A percentile compares a stretch with the other conserved stretches of the same genome.
These are phyloP conservation scores for Crepidotus variabilis DNA, from an alignment of 768 basidiomycete species.

Conservation along the genomic window DNA sequence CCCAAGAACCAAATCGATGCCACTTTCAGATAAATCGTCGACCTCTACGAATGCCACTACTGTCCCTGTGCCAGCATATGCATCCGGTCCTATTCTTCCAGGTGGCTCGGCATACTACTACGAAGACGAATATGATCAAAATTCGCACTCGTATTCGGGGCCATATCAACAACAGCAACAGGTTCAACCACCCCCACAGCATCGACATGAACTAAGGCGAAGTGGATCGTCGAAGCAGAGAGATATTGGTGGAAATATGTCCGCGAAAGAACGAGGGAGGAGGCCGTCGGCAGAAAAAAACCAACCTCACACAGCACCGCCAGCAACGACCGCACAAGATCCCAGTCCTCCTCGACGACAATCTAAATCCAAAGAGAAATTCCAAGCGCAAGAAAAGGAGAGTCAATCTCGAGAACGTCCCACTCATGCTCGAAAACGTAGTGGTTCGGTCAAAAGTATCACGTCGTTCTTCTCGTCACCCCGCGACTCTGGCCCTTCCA, in stretches of 20 bases:
- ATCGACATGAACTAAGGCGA: neutral
- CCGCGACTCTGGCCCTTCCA: constrained; percentile 13
- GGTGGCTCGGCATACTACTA: neutral
- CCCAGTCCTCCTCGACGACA: neutral
- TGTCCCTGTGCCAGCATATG: neutral
- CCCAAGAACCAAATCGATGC: constrained; percentile 52
- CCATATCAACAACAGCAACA: neutral
- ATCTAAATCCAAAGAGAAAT: neutral
- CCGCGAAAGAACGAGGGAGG: neutral
- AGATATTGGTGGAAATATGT: neutral
- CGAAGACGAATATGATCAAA: neutral
- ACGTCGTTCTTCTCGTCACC: constrained; percentile 30
- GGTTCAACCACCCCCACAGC: no score
- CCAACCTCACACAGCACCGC: neutral
- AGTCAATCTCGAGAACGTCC: constrained; percentile 19
- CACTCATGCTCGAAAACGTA: constrained; percentile 25
- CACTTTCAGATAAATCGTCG: constrained; percentile 20
- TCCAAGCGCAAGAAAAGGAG: constrained; percentile 10
- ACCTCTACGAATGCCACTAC: neutral
- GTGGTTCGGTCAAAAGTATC: constrained; percentile 31
- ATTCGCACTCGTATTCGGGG: constrained; percentile 5
- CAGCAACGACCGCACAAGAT: neutral
- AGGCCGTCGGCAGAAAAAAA: neutral
- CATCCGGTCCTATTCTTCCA: neutral
- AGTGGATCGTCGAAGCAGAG: neutral